Conservation (phyloP, 2,329 filamentous ascomycete genomes). For the Sporothrix globosa region DNA sequence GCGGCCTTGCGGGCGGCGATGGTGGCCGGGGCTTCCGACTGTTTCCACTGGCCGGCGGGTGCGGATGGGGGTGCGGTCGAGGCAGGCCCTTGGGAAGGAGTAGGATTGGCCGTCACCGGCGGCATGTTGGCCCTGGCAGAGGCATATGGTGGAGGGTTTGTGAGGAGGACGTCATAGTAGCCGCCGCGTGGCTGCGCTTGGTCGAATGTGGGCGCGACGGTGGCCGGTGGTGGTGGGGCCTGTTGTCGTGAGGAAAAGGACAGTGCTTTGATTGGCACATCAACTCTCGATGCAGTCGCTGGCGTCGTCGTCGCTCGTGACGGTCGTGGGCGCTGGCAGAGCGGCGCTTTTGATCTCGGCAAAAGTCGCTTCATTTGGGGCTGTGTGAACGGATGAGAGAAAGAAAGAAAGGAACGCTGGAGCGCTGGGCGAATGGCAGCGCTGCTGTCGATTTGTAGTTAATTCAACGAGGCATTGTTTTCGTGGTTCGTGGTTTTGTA, state of each 20-base stretch:
- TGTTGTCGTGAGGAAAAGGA: conserved; percentile 10
- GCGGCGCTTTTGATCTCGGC: conserved; percentile 42
- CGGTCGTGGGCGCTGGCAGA: conserved; percentile 28
- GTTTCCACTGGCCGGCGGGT: neutral
- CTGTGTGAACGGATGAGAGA: neutral
- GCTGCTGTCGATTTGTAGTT: conserved; percentile 3
- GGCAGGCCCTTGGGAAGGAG: conserved; percentile 7
- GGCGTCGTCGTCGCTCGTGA: neutral
- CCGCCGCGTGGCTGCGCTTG: conserved; percentile 57
- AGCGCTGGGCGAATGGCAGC: neutral
- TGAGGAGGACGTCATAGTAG: conserved; percentile 63
- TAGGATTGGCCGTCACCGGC: conserved; percentile 45
- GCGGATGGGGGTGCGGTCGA: conserved; percentile 39
- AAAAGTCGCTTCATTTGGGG: conserved; percentile 37
- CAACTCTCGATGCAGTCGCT: neutral
- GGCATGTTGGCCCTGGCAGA: conserved; percentile 51
- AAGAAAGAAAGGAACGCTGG: neutral
- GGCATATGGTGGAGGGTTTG: conserved; percentile 49
- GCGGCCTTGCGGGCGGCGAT: conserved; percentile 35
- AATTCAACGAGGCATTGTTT: neutral
- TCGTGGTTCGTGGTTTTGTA: neutral
- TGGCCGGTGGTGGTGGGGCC: neutral
- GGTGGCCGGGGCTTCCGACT: conserved; percentile 35
- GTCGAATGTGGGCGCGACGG: conserved; percentile 32
- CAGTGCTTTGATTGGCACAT: neutral